A percentile compares a stretch with the other conserved stretches of the same genome.
phyloP scores from a whole-genome alignment of 2,329 filamentous ascomycete genomes.

The Claviceps capensis region DNA sequence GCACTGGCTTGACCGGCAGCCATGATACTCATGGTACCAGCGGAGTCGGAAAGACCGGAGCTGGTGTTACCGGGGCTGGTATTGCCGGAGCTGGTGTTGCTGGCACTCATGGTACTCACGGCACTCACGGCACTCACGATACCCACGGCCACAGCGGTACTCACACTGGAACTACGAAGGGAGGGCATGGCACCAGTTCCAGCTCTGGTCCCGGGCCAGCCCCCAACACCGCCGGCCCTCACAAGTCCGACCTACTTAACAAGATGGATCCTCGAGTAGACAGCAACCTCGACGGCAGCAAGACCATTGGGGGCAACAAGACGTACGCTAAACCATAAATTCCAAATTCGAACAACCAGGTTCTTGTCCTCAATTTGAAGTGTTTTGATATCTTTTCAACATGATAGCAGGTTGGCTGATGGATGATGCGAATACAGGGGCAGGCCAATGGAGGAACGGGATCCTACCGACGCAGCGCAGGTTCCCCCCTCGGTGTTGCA shows the following conservation, averaged over 20 bases:
- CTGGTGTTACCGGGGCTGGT: neutral
- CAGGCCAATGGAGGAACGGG: slow-evolving; percentile 15
- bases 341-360: slow-evolving; percentile 7
- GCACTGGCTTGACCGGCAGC: slow-evolving; percentile 6
- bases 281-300: slow-evolving; percentile 38
- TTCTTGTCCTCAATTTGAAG: neutral
- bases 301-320: slow-evolving; percentile 41
- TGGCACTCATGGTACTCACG: neutral
- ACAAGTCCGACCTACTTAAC: slow-evolving; percentile 39
- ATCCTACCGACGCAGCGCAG: slow-evolving; percentile 42
- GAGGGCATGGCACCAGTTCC: neutral
- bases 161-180: slow-evolving; percentile 6
- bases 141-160: neutral
- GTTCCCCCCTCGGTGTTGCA: slow-evolving; percentile 41
- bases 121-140: neutral
- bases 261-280: slow-evolving; percentile 43
- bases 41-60: neutral
- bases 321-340: slow-evolving; percentile 24
- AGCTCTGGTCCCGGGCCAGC: slow-evolving; percentile 17
- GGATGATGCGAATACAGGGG: neutral
- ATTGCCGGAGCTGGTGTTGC: neutral
- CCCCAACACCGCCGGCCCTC: slow-evolving; percentile 24
- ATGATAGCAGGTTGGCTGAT: neutral
- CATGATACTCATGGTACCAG: neutral
- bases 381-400: too few species aligned